phyloP scores from a whole-genome alignment of 306 rosid species.

The Ziziphus jujuba region DNA sequence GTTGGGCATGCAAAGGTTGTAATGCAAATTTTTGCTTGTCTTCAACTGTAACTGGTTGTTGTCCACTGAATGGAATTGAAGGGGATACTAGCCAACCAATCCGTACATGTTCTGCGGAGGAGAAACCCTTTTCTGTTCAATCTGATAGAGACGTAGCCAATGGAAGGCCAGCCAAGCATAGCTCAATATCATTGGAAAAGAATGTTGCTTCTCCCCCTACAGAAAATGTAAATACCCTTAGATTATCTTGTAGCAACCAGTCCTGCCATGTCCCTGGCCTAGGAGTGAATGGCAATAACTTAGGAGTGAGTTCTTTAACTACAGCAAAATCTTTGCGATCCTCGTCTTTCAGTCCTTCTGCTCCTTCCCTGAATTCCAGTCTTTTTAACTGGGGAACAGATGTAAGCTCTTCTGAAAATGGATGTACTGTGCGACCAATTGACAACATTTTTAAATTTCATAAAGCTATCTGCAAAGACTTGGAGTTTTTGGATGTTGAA shows the following conservation, averaged over 20 bases:
- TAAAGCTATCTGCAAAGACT: conserved; percentile 49
- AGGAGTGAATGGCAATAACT: conserved; percentile 69
- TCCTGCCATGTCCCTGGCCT: conserved; percentile 87
- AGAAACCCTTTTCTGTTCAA: conserved; percentile 21
- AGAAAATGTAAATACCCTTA: conserved; percentile 43
- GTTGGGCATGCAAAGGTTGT: conserved; percentile 89
- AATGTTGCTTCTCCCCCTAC: conserved; percentile 36
- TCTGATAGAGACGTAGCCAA: conserved; percentile 29
- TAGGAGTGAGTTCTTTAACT: conserved; percentile 72
- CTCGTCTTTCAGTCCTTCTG: conserved; percentile 53
- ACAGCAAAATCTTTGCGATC: conserved; percentile 69
- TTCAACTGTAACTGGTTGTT: conserved; percentile 59
- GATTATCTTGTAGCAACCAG: conserved; percentile 48
- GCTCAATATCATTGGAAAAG: conserved; percentile 32
- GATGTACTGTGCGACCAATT: conserved; percentile 33
- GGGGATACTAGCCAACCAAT: conserved; percentile 42
- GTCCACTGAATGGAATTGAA: conserved; percentile 50
- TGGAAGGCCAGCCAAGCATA: conserved; percentile 26
- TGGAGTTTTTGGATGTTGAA: conserved; percentile 46
- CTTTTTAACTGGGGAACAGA: conserved; percentile 48
- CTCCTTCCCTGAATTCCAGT: conserved; percentile 40
- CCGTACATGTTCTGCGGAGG: conserved; percentile 19
- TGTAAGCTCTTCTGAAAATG: conserved; percentile 16
- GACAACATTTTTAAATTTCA: conserved; percentile 51
- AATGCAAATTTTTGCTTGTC: conserved; percentile 65